Evolutionary conservation across 257 asterid species (phyloP).

Genomic region (Penstemon eatonii): DNA sequence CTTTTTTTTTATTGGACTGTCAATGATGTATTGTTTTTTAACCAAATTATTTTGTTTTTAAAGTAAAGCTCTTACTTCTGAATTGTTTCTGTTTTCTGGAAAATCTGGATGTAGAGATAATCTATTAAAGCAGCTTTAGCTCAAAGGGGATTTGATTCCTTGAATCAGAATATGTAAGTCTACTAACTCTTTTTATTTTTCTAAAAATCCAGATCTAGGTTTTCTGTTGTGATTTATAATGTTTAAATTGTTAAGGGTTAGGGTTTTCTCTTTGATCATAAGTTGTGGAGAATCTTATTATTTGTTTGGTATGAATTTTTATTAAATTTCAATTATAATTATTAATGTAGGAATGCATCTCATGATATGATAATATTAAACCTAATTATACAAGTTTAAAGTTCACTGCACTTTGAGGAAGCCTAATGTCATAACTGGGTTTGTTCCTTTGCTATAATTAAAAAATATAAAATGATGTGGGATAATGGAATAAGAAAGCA

Average conservation of each 20-base stretch:
- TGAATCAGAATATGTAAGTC: slow-evolving; percentile 48
- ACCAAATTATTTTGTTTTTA: slow-evolving; percentile 7
- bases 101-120: slow-evolving; percentile 32
- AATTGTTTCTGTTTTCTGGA: slow-evolving; percentile 25
- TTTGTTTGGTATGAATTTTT: not conserved
- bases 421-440: too few relatives aligned
- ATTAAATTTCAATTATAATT: too few relatives aligned
- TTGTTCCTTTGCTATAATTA: not conserved
- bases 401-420: too few relatives aligned
- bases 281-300: slow-evolving; percentile 15
- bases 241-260: not conserved
- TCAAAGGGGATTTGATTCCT: slow-evolving; percentile 22
- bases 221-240: slow-evolving; percentile 15
- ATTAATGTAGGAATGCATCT: too few relatives aligned
- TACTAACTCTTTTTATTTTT: not conserved
- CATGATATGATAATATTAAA: too few relatives aligned
- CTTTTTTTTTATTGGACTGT: slow-evolving; percentile 21
- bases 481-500: not conserved
- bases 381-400: too few relatives aligned
- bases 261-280: not conserved
- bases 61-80: slow-evolving; percentile 20
- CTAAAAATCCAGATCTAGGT: not conserved
- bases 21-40: slow-evolving; percentile 8
- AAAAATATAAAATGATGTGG: not conserved
- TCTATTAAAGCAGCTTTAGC: slow-evolving; percentile 8